Evolutionary conservation across 2,329 filamentous ascomycete genomes (phyloP).

Genomic region (Gaeumannomyces sp.): DNA sequence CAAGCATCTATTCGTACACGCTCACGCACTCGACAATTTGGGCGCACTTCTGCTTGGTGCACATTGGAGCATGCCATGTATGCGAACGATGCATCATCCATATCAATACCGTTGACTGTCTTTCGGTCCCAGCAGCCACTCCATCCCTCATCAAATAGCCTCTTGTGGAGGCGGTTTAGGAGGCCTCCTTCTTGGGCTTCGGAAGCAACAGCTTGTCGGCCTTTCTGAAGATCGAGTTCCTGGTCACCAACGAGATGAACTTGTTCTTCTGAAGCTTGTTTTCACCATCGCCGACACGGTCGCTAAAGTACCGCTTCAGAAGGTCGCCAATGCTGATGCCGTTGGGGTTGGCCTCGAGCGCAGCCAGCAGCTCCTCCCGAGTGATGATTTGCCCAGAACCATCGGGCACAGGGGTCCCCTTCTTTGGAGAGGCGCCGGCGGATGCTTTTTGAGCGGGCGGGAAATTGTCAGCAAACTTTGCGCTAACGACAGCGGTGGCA

Average conservation of each 20-base stretch:
- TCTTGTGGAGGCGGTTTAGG: not conserved
- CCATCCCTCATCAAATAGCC: not conserved
- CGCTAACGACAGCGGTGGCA: not conserved
- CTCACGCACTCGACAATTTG: not conserved
- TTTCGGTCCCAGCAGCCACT: no score
- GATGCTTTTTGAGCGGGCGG: conserved; percentile 11
- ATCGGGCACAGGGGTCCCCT: conserved; percentile 12
- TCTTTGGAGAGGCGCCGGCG: conserved; percentile 18
- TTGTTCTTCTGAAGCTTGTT: conserved; percentile 46
- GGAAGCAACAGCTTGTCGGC: conserved; percentile 47
- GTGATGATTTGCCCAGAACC: conserved; percentile 15
- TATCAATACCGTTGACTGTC: not conserved
- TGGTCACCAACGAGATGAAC: conserved; percentile 55
- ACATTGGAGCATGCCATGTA: not conserved
- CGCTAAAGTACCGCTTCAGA: conserved; percentile 43
- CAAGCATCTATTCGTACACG: not conserved
- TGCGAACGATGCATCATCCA: not conserved
- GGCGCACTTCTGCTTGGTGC: not conserved
- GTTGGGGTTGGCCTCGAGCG: conserved; percentile 40
- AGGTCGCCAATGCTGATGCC: conserved; percentile 51
- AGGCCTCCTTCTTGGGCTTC: conserved; percentile 15
- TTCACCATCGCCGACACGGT: conserved; percentile 45
- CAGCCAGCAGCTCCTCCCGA: conserved; percentile 50
- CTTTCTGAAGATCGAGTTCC: conserved; percentile 43
- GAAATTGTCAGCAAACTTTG: not conserved